Evolutionary conservation across 768 basidiomycete species (phyloP).

Genomic region (Gloeostereum incarnatum): DNA sequence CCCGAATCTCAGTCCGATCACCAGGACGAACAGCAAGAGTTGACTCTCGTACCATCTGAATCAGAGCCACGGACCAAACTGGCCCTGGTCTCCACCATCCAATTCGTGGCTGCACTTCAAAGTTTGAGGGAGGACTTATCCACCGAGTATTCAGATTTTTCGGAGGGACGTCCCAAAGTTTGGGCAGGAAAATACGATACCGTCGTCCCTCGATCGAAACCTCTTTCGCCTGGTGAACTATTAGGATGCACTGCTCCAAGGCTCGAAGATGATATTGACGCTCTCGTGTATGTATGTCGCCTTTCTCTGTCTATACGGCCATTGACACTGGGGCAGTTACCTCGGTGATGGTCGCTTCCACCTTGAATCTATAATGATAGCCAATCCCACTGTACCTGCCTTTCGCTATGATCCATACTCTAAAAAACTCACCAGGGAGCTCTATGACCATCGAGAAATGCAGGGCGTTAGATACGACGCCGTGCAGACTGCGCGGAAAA

Average conservation of each 20-base stretch:
- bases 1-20: conserved; percentile 1
- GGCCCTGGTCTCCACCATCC: conserved; percentile 94
- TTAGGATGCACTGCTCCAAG: conserved; percentile 93
- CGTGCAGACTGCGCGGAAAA: conserved; percentile 63
- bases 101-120: conserved; percentile 92
- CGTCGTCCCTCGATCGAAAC: conserved; percentile 78
- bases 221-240: conserved; percentile 94
- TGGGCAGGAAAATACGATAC: conserved; percentile 66
- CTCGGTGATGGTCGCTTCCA: conserved; percentile 98
- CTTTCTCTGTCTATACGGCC: conserved; percentile 1
- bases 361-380: conserved; percentile 98
- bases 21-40: too few relatives aligned
- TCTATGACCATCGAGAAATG: conserved; percentile 90
- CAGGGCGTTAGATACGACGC: conserved; percentile 62
- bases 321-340: conserved; percentile 45
- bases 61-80: conserved; percentile 48
- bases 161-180: conserved; percentile 5
- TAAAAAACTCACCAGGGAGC: conserved; percentile 91
- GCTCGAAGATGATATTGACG: conserved; percentile 67
- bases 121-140: conserved; percentile 74
- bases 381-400: conserved; percentile 91
- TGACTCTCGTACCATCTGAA: too few relatives aligned
- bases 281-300: conserved; percentile 61
- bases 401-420: conserved; percentile 99
- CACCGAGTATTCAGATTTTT: conserved; percentile 18